These are phyloP conservation scores for Phytophthora ramorum DNA, from an alignment of 352 stramenopile species.

Conservation along the genomic window DNA sequence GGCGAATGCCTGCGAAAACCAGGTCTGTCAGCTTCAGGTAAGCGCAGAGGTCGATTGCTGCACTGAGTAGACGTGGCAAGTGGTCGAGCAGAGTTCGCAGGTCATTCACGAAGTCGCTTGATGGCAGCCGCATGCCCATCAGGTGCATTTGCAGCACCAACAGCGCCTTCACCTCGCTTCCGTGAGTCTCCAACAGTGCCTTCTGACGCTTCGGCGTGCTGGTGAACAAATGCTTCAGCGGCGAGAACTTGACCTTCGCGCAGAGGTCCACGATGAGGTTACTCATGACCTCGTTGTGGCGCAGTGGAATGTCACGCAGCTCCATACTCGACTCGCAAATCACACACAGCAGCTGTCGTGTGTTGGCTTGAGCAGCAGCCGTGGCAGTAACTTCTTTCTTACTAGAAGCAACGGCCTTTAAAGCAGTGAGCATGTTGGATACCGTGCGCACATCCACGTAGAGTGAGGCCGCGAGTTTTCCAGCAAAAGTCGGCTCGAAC, in stretches of 20 bases:
- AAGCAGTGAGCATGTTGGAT: conserved; percentile 61
- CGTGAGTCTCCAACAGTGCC: conserved; percentile 72
- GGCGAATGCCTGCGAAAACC: conserved; percentile 57
- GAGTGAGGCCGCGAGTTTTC: conserved; percentile 94
- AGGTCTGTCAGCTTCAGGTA: conserved; percentile 57
- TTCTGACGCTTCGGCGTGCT: conserved; percentile 57
- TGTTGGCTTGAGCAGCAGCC: conserved; percentile 13
- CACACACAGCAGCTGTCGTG: conserved; percentile 50
- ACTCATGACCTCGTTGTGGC: conserved; percentile 97
- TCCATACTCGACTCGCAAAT: conserved; percentile 87
- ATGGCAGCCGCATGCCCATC: conserved; percentile 92
- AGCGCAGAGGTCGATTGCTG: conserved; percentile 91
- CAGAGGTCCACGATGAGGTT: conserved; percentile 62
- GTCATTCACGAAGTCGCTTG: conserved; percentile 98
- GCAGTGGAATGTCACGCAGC: conserved; percentile 95
- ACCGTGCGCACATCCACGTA: conserved; percentile 96
- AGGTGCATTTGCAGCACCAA: conserved; percentile 97
- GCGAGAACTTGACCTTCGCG: conserved; percentile 64
- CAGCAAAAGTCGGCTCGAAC: conserved; percentile 88
- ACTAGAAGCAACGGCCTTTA: conserved; percentile 29
- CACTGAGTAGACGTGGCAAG: conserved; percentile 94
- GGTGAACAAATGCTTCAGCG: conserved; percentile 60
- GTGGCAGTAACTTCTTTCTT: conserved; percentile 2
- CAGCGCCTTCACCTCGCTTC: conserved; percentile 86
- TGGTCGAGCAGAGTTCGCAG: conserved; percentile 97